phyloP scores from a whole-genome alignment of 106 monocot genomes.

The Posidonia australis region DNA sequence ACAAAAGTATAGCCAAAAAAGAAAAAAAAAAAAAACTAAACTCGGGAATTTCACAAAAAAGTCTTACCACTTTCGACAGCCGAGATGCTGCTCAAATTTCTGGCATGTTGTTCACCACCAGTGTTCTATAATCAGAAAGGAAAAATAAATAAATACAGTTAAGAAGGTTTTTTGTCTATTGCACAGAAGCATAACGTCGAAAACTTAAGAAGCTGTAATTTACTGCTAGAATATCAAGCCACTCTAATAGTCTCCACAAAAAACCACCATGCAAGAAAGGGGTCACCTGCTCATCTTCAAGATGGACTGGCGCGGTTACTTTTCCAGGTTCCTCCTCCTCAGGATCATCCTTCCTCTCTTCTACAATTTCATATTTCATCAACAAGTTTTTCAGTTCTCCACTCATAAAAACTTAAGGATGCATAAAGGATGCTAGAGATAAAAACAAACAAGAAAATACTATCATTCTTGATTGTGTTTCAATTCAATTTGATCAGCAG shows the following conservation, averaged over 20 bases:
- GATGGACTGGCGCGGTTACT: constrained; percentile 20
- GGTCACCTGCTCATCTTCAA: constrained; percentile 30
- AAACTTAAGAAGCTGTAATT: neutral
- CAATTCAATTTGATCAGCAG: too few relatives aligned
- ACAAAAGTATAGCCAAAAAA: neutral
- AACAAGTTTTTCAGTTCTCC: neutral
- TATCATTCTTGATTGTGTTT: too few relatives aligned
- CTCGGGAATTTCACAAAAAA: neutral
- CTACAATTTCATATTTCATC: neutral
- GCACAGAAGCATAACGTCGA: too few relatives aligned
- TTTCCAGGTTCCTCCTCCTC: constrained; percentile 10
- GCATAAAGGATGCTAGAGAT: neutral
- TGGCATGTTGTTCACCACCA: constrained; percentile 56
- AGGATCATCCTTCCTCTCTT: neutral
- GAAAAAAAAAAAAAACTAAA: neutral
- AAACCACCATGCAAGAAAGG: neutral
- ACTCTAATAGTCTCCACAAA: too few relatives aligned
- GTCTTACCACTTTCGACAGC: constrained; percentile 59
- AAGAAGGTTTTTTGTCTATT: neutral
- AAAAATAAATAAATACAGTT: neutral
- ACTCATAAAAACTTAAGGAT: neutral
- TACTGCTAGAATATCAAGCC: too few relatives aligned
- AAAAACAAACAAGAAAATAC: neutral
- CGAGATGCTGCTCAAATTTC: constrained; percentile 66
- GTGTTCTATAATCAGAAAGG: constrained; percentile 31